Evolutionary conservation across 1,284 basidiomycete species (phyloP).

Genomic region (Inonotus obliquus): DNA sequence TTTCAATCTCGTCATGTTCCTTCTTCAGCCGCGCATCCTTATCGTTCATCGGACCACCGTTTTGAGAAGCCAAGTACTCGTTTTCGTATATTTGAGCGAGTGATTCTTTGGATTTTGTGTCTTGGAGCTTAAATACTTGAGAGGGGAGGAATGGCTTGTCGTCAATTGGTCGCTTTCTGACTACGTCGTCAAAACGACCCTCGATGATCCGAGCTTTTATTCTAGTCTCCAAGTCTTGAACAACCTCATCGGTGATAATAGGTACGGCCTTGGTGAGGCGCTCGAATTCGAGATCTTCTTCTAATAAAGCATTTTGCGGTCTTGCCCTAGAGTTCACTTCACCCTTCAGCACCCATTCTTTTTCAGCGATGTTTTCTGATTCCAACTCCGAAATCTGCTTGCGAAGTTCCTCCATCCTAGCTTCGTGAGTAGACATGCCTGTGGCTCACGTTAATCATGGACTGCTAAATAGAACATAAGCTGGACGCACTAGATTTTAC

Average conservation of each 20-base stretch:
- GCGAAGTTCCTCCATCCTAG: constrained; percentile 51
- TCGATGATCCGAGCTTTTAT: constrained; percentile 92
- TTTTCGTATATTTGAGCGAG: constrained; percentile 97
- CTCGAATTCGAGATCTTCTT: constrained; percentile 96
- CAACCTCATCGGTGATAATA: constrained; percentile 85
- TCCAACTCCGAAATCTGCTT: constrained; percentile 71
- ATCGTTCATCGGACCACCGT: constrained; percentile 61
- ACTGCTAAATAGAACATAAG: not conserved
- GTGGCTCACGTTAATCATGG: not conserved
- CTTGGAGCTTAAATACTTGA: constrained; percentile 84
- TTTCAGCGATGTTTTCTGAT: constrained; percentile 64
- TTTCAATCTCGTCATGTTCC: constrained; percentile 85
- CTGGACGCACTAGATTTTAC: constrained; percentile 33
- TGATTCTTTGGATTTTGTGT: constrained; percentile 82
- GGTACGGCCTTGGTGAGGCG: constrained; percentile 84
- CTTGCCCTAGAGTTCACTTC: constrained; percentile 82
- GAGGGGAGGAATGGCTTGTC: constrained; percentile 91
- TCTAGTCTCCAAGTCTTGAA: constrained; percentile 80
- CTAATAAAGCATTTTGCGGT: constrained; percentile 88
- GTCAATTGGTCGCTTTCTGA: constrained; percentile 73
- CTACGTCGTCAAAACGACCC: constrained; percentile 87
- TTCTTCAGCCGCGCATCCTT: constrained; percentile 85
- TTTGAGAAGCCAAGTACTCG: constrained; percentile 72
- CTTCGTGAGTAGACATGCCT: constrained; percentile 58
- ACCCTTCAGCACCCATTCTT: constrained; percentile 89